phyloP scores from a whole-genome alignment of 225 moss, liverwort and hornwort genomes.

The Polytrichum commune region DNA sequence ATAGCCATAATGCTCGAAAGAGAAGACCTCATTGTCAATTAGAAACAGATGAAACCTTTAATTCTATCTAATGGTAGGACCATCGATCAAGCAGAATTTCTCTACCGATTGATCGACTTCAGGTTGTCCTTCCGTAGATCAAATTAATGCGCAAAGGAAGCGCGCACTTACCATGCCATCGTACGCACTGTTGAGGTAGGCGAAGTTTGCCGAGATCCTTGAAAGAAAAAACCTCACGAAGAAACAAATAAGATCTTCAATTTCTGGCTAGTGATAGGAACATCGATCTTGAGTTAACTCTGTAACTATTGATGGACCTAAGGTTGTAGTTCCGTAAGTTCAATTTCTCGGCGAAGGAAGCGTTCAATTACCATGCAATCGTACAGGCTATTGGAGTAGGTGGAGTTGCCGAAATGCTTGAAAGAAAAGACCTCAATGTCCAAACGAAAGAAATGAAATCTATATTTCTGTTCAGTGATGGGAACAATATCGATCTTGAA shows the following conservation, averaged over 20 bases:
- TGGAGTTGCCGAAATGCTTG: slow-evolving; percentile 31
- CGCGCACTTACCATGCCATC: neutral
- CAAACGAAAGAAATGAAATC: neutral
- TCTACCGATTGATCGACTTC: neutral
- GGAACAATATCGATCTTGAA: neutral
- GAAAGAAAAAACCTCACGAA: slow-evolving; percentile 1
- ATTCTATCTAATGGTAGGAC: neutral
- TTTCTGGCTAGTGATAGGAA: neutral
- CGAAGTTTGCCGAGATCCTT: slow-evolving; percentile 30
- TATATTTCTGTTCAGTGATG: neutral
- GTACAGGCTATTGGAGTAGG: neutral
- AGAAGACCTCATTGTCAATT: slow-evolving; percentile 25
- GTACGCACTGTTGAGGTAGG: neutral
- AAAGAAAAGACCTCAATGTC: slow-evolving; percentile 2
- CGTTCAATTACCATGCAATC: neutral
- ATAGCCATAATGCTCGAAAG: slow-evolving; percentile 28
- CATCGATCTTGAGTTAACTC: too few relatives aligned
- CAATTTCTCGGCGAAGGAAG: neutral
- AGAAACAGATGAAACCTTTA: neutral
- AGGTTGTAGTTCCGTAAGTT: too few relatives aligned
- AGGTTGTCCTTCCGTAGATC: too few relatives aligned
- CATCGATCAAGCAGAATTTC: neutral
- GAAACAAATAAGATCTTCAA: too few relatives aligned
- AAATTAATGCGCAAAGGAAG: neutral
- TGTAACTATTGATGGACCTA: neutral